Evolutionary conservation across 1,284 basidiomycete species (phyloP).

Genomic region (Apiotrichum gracile): DNA sequence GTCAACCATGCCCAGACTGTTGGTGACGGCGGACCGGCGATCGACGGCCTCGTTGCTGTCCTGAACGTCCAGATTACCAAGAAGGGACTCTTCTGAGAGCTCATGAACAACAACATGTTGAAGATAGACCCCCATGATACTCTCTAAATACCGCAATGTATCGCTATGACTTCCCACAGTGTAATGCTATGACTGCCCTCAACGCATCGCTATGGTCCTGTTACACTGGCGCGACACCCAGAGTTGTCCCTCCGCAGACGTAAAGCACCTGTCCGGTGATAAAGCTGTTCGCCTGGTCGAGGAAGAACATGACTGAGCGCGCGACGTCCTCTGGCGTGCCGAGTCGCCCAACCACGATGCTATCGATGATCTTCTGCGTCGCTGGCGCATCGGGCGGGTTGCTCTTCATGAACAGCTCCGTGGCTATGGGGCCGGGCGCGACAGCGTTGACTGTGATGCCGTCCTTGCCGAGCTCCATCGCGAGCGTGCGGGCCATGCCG

Average conservation of each 20-base stretch:
- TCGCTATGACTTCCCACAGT: too few relatives aligned
- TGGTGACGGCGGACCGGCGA: conserved; percentile 57
- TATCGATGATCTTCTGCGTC: conserved; percentile 79
- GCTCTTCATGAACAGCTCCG: conserved; percentile 55
- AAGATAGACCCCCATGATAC: too few relatives aligned
- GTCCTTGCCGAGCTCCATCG: conserved; percentile 65
- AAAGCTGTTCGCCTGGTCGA: conserved; percentile 47
- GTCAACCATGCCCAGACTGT: conserved; percentile 74
- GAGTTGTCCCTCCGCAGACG: conserved; percentile 13
- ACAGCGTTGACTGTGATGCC: conserved; percentile 85
- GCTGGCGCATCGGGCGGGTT: conserved; percentile 41
- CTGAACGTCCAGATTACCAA: conserved; percentile 62
- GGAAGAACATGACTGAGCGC: conserved; percentile 71
- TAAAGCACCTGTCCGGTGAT: conserved; percentile 14
- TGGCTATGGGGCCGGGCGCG: conserved; percentile 85
- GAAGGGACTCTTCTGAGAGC: neutral
- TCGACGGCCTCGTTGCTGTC: conserved; percentile 80
- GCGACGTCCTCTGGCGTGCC: conserved; percentile 81
- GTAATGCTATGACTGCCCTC: too few relatives aligned
- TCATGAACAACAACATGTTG: too few relatives aligned
- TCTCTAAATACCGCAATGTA: too few relatives aligned
- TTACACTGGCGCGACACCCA: conserved; percentile 10
- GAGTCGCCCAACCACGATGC: conserved; percentile 87
- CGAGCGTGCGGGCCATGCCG: conserved; percentile 57
- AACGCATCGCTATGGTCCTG: too few relatives aligned